Evolutionary conservation across 2,329 filamentous ascomycete species (phyloP).

Genomic region (Tolypocladium endophyticum): DNA sequence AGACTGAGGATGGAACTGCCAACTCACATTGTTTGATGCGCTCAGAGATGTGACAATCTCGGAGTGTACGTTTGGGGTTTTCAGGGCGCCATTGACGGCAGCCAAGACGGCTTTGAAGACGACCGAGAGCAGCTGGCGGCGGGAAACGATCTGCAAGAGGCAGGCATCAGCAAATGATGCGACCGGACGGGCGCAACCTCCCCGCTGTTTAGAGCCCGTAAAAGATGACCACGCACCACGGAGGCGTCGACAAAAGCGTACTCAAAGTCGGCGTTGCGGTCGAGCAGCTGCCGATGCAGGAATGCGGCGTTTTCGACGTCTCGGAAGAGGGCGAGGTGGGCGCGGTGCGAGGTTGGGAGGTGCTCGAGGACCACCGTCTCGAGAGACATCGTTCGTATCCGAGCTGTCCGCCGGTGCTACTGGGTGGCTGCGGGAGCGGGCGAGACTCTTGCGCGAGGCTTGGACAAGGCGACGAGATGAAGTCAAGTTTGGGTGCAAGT

Average conservation of each 20-base stretch:
- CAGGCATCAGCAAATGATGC: conserved; percentile 22
- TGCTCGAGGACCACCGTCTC: conserved; percentile 67
- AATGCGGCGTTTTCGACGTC: conserved; percentile 68
- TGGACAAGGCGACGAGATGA: not conserved
- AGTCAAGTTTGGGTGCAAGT: not conserved
- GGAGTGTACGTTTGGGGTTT: conserved; percentile 78
- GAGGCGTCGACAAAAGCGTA: conserved; percentile 89
- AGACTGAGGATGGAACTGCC: not conserved
- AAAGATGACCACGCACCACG: conserved; percentile 40
- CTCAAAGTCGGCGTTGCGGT: conserved; percentile 74
- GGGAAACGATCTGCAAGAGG: conserved; percentile 62
- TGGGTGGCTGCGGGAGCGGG: not conserved
- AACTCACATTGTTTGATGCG: conserved; percentile 65
- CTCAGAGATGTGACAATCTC: conserved; percentile 77
- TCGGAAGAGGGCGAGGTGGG: conserved; percentile 67
- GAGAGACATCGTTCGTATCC: conserved; percentile 34
- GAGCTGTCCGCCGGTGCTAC: not conserved
- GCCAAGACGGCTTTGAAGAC: conserved; percentile 67
- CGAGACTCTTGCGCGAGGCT: not conserved
- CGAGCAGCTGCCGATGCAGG: conserved; percentile 74
- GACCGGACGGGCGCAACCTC: not conserved
- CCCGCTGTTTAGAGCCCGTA: not conserved
- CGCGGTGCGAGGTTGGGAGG: conserved; percentile 52
- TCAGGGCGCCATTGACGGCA: conserved; percentile 49
- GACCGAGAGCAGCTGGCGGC: conserved; percentile 62